Conservation (phyloP, 176 grass and related monocot genomes). For the Avena atlantica region DNA sequence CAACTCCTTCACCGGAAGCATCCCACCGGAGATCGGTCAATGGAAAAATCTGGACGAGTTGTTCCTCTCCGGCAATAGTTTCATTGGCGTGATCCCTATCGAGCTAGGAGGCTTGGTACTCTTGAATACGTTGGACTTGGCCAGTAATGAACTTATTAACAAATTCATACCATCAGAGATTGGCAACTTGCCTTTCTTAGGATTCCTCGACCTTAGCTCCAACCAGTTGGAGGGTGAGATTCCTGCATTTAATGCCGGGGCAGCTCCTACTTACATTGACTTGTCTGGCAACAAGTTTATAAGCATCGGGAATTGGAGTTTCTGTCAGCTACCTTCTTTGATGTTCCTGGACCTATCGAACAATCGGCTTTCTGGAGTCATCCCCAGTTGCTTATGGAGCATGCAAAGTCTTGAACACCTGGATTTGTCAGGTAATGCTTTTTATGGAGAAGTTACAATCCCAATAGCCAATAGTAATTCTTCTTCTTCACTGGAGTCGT, state of each 20-base stretch:
- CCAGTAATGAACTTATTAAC: constrained; percentile 28
- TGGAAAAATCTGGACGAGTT: accelerated
- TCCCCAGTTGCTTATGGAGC: constrained; percentile 43
- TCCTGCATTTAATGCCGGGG: not conserved
- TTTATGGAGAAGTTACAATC: not conserved
- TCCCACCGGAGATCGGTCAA: constrained; percentile 41
- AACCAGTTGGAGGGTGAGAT: not conserved
- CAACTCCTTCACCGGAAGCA: not conserved
- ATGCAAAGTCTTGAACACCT: not conserved
- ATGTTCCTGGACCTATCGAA: not conserved
- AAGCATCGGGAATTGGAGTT: not conserved
- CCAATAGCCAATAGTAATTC: not conserved
- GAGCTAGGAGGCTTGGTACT: too few species aligned
- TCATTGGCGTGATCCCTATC: not conserved
- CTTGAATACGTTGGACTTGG: not conserved
- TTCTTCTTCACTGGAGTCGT: not conserved
- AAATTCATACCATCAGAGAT: not conserved
- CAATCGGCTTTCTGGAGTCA: constrained; percentile 40
- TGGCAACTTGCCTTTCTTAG: not conserved
- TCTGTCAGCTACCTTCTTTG: not conserved
- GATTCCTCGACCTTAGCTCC: not conserved
- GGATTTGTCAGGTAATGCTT: constrained; percentile 27
- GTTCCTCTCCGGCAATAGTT: not conserved
- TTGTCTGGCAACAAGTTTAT: not conserved
- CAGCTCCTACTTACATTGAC: too few species aligned